These are phyloP conservation scores for Castanea mollissima DNA, from an alignment of 306 rosid genomes.

Conservation along the genomic window DNA sequence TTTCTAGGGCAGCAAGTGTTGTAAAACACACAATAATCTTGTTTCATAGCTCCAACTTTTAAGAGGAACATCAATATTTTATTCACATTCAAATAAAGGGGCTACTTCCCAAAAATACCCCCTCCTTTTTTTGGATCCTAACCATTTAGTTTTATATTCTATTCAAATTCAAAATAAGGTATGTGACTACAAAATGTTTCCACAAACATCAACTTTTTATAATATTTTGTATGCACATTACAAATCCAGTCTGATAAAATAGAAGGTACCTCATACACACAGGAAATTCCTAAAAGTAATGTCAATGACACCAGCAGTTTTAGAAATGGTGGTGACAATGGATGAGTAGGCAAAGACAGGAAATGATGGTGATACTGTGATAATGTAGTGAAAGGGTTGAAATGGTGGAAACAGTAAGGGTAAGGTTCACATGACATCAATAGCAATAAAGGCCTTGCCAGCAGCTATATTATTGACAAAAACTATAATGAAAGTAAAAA, in stretches of 20 bases:
- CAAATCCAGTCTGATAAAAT: neutral
- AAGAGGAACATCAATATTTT: neutral
- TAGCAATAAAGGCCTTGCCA: too few relatives aligned
- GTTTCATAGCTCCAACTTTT: neutral
- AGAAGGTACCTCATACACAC: neutral
- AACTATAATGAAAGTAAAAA: too few relatives aligned
- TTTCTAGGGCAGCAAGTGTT: neutral
- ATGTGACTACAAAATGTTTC: neutral
- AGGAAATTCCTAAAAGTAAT: neutral
- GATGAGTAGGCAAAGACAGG: neutral
- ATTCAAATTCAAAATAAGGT: neutral
- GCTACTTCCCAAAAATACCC: neutral
- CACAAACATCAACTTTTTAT: neutral
- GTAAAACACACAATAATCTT: neutral
- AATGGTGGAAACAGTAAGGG: too few relatives aligned
- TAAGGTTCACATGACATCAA: too few relatives aligned
- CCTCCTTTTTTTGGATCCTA: neutral
- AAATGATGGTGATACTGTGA: too few relatives aligned
- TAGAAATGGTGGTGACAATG: neutral
- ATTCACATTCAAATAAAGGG: neutral
- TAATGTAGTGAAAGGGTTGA: too few relatives aligned
- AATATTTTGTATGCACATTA: neutral
- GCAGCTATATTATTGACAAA: too few relatives aligned
- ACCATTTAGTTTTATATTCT: neutral
- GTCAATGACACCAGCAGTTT: neutral